Evolutionary conservation across 345 rosid species (phyloP).

Genomic region (Orychophragmus violaceus): DNA sequence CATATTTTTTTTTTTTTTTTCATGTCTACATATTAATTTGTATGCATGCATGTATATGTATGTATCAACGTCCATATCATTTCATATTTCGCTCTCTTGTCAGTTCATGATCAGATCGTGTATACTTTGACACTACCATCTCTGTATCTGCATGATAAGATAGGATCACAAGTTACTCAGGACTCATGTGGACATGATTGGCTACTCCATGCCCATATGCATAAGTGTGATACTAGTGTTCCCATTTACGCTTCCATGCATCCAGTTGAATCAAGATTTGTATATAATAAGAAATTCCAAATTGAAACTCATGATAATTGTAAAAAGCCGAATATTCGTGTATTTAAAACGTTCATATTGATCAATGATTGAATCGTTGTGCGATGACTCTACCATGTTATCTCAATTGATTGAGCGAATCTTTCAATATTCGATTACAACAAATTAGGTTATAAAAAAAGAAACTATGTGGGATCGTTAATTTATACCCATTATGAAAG

Average conservation of each 20-base stretch:
- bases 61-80: constrained; percentile 3
- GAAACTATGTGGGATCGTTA: background rate
- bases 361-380: background rate
- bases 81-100: constrained; percentile 13
- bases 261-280: background rate
- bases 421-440: background rate
- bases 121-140: constrained; percentile 12
- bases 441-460: background rate
- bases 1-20: no score
- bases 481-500: background rate
- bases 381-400: background rate
- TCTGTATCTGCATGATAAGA: constrained; percentile 15
- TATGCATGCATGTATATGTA: constrained; percentile 6
- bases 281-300: background rate
- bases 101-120: constrained; percentile 17
- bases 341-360: background rate
- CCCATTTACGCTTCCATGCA: constrained; percentile 9
- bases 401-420: background rate
- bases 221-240: background rate
- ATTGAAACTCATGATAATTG: background rate
- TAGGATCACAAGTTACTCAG: constrained; percentile 10
- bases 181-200: constrained; percentile 11
- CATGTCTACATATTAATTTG: background rate
- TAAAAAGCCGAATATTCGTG: background rate
- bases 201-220: background rate